Conservation (phyloP, 2,329 filamentous ascomycete genomes). For the Calonectria multiphialidica region DNA sequence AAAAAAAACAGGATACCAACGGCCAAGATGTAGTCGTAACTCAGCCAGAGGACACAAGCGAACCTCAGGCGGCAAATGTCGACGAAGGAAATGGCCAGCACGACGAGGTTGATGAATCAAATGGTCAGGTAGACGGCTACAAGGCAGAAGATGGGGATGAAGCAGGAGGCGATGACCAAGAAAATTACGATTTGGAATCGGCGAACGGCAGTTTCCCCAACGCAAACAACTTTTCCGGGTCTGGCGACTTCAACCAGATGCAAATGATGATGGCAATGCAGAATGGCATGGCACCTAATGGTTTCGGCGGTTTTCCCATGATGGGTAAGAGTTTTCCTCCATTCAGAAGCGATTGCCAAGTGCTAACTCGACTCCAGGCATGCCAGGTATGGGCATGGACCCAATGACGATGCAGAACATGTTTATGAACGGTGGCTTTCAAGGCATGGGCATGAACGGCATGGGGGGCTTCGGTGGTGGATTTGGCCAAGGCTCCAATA, state of each 20-base stretch:
- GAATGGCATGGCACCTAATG: slow-evolving; percentile 70
- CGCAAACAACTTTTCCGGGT: slow-evolving; percentile 71
- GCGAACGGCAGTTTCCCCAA: slow-evolving; percentile 64
- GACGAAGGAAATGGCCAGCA: slow-evolving; percentile 32
- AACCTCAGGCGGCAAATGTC: slow-evolving; percentile 24
- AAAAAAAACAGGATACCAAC: slow-evolving; percentile 9
- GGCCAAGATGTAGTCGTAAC: slow-evolving; percentile 14
- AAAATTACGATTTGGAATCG: slow-evolving; percentile 50
- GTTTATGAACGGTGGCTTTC: slow-evolving; percentile 84
- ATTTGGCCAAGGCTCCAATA: slow-evolving; percentile 73
- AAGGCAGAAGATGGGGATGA: slow-evolving; percentile 43
- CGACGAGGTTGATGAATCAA: slow-evolving; percentile 30
- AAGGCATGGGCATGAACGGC: slow-evolving; percentile 82
- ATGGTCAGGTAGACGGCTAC: slow-evolving; percentile 36
- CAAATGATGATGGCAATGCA: slow-evolving; percentile 85
- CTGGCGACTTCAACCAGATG: slow-evolving; percentile 80
- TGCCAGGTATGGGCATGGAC: slow-evolving; percentile 89
- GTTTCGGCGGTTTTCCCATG: slow-evolving; percentile 75
- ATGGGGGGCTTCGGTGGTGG: slow-evolving; percentile 82
- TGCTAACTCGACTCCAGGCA: slow-evolving; percentile 65
- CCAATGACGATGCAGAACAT: slow-evolving; percentile 80
- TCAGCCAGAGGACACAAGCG: slow-evolving; percentile 27
- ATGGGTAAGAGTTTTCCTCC: slow-evolving; percentile 77
- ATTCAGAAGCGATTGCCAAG: neutral
- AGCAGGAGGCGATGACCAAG: slow-evolving; percentile 46